Evolutionary conservation across 2,329 filamentous ascomycete genomes (phyloP).

Genomic region (Aspergillus transmontanensis): DNA sequence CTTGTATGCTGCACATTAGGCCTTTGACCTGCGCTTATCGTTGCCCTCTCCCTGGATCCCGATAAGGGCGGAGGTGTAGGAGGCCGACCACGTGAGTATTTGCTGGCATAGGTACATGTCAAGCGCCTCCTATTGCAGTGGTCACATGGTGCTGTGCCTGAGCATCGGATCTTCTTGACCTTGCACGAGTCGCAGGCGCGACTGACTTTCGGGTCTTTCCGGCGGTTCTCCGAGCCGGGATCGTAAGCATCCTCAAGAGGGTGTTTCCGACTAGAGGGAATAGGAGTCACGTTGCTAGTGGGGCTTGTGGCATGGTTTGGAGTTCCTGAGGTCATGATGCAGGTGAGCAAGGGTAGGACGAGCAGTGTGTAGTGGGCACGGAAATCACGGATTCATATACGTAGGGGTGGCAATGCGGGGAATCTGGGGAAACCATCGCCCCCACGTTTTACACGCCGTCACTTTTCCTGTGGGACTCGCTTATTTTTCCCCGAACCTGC

Average conservation of each 20-base stretch:
- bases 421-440: not conserved
- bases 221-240: slow-evolving; percentile 14
- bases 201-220: slow-evolving; percentile 24
- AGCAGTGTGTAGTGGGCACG: not conserved
- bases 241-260: not conserved
- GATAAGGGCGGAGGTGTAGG: slow-evolving; percentile 13
- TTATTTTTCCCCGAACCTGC: no score
- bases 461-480: slow-evolving; percentile 14
- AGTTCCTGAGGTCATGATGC: not conserved
- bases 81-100: slow-evolving; percentile 17
- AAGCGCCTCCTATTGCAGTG: slow-evolving; percentile 17
- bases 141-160: slow-evolving; percentile 55
- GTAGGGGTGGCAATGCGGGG: not conserved
- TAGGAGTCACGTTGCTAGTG: not conserved
- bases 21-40: not conserved
- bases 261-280: not conserved
- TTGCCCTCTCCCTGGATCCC: not conserved
- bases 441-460: not conserved
- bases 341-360: not conserved
- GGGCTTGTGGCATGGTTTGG: not conserved
- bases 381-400: not conserved
- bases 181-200: slow-evolving; percentile 23
- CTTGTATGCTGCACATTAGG: not conserved
- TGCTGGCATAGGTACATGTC: slow-evolving; percentile 14
- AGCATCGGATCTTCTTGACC: slow-evolving; percentile 58